Evolutionary conservation across 106 monocot species (phyloP).

Genomic region (Acorus gramineus): DNA sequence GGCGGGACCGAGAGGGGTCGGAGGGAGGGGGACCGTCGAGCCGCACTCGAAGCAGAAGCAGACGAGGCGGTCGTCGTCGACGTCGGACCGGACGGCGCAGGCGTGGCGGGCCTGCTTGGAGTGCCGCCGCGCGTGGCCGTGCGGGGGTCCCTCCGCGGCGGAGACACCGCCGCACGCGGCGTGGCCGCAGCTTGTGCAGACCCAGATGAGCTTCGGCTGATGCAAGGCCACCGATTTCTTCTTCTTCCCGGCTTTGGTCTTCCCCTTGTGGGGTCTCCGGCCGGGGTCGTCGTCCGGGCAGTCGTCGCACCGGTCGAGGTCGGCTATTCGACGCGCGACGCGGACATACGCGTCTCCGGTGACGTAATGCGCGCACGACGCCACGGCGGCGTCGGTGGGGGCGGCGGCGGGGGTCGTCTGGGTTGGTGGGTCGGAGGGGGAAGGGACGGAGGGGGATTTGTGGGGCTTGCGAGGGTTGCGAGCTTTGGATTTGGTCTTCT

Average conservation of each 20-base stretch:
- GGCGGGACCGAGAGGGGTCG: no score
- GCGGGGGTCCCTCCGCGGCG: constrained; percentile 28
- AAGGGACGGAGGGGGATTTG: no score
- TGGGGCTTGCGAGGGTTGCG: no score
- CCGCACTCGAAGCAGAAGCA: constrained; percentile 71
- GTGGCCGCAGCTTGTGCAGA: constrained; percentile 67
- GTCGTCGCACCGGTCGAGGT: constrained; percentile 14
- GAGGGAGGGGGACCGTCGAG: constrained; percentile 14
- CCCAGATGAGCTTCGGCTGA: constrained; percentile 46
- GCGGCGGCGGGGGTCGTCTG: no score
- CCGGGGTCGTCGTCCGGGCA: constrained; percentile 49
- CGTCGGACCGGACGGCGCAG: constrained; percentile 36
- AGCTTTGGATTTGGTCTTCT: no score
- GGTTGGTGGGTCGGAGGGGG: no score
- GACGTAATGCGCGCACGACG: no score
- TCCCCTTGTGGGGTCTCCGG: constrained; percentile 34
- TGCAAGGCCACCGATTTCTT: constrained; percentile 28
- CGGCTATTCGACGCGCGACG: no score
- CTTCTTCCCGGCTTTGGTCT: constrained; percentile 45
- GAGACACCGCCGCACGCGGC: constrained; percentile 60
- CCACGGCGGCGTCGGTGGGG: no score
- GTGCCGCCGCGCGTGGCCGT: constrained; percentile 78
- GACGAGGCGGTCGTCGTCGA: constrained; percentile 29
- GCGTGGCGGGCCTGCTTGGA: constrained; percentile 57
- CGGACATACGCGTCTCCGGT: no score